These are phyloP conservation scores for Populus euphratica DNA, from an alignment of 345 rosid genomes.

Conservation along the genomic window DNA sequence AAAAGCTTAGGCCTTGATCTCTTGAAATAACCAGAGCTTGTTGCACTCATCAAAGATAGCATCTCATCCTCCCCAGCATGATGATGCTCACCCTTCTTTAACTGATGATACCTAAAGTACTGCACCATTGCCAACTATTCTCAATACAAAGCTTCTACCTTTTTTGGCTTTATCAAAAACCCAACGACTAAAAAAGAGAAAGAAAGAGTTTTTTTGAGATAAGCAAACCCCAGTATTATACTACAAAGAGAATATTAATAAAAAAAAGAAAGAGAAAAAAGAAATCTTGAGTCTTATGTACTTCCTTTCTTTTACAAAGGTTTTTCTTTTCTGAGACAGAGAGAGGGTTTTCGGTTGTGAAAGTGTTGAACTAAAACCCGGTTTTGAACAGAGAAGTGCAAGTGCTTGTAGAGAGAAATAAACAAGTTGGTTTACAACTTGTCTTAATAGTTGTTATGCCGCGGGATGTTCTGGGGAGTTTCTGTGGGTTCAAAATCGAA, in stretches of 20 bases:
- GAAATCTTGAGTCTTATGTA: no score
- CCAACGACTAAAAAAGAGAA: neutral
- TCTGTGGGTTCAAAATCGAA: neutral
- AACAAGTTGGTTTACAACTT: neutral
- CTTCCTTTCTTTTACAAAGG: neutral
- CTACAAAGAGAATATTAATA: no score
- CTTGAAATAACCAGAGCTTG: slow-evolving; percentile 35
- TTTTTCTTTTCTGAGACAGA: neutral
- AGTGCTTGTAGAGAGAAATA: neutral
- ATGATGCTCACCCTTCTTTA: slow-evolving; percentile 43
- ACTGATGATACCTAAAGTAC: slow-evolving; percentile 42
- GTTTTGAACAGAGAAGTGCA: neutral
- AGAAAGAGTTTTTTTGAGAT: neutral
- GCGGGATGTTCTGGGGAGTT: neutral
- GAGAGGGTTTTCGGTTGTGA: neutral
- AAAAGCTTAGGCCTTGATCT: slow-evolving; percentile 58
- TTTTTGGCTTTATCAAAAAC: neutral
- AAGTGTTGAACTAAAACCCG: neutral
- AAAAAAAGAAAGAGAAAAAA: no score
- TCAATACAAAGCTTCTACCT: neutral
- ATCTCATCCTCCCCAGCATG: slow-evolving; percentile 39
- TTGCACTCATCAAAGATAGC: slow-evolving; percentile 30
- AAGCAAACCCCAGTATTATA: neutral
- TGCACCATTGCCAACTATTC: slow-evolving; percentile 35
- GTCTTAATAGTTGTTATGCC: neutral